phyloP scores from a whole-genome alignment of 805 yeast species.

The Lipomyces chichibuensis region DNA sequence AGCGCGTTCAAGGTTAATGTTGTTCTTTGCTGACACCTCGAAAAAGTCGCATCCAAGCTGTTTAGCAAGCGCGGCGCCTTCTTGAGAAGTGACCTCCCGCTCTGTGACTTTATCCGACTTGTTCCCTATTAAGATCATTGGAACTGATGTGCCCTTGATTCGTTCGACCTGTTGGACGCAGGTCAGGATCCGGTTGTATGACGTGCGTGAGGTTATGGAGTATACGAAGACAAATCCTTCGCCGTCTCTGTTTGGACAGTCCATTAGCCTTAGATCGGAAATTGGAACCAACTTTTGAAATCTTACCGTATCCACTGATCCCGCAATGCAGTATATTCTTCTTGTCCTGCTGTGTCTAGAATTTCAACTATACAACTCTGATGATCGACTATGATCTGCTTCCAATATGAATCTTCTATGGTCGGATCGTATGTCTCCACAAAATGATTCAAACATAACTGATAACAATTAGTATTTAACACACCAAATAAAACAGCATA shows the following conservation, averaged over 20 bases:
- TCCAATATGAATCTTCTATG: constrained; percentile 92
- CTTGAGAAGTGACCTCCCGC: constrained; percentile 54
- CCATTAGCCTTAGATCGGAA: neutral
- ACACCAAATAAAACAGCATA: neutral
- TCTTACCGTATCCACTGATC: constrained; percentile 51
- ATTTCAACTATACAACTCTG: constrained; percentile 84
- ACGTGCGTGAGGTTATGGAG: constrained; percentile 74
- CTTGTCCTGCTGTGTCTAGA: constrained; percentile 91
- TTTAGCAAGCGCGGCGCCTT: constrained; percentile 71
- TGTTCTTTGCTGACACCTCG: constrained; percentile 90
- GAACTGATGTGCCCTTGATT: constrained; percentile 79
- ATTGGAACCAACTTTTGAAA: neutral
- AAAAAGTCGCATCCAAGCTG: constrained; percentile 88
- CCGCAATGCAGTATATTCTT: constrained; percentile 95
- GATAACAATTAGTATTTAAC: neutral
- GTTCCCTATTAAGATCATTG: constrained; percentile 89
- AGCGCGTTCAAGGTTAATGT: constrained; percentile 87
- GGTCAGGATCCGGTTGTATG: constrained; percentile 75
- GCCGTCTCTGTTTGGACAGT: constrained; percentile 60
- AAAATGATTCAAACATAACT: constrained; percentile 36
- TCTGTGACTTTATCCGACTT: constrained; percentile 82
- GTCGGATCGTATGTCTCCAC: constrained; percentile 95
- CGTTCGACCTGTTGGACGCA: constrained; percentile 82
- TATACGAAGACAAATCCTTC: constrained; percentile 88
- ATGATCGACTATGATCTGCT: constrained; percentile 85